A percentile compares a stretch with the other conserved stretches of the same genome.
Evolutionary conservation across 2,329 filamentous ascomycete genomes (phyloP).

Genomic region (Elsinoe batatas): DNA sequence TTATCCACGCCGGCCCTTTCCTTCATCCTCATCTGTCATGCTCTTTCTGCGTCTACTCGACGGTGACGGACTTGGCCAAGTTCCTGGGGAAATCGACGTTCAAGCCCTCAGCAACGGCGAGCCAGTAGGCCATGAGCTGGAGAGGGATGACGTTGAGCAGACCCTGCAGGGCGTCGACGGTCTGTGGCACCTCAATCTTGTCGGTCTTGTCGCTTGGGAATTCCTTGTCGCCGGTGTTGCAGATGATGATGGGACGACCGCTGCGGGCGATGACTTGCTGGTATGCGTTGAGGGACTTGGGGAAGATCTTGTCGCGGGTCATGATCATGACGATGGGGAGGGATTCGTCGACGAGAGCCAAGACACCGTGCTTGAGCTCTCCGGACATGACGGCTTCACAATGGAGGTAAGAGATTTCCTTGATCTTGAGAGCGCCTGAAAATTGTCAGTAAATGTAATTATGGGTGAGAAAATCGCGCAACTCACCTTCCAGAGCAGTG

Average conservation of each 20-base stretch:
- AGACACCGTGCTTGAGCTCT: conserved; percentile 96
- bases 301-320: conserved; percentile 90
- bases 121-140: conserved; percentile 98
- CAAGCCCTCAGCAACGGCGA: conserved; percentile 87
- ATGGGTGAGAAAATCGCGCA: not conserved
- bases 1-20: not conserved
- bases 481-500: conserved; percentile 76
- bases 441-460: conserved; percentile 20
- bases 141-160: conserved; percentile 95
- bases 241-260: conserved; percentile 97
- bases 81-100: conserved; percentile 99
- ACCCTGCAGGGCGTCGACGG: conserved; percentile 89
- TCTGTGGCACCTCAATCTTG: conserved; percentile 95
- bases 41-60: conserved; percentile 56
- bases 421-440: conserved; percentile 85
- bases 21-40: not conserved
- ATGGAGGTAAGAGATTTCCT: conserved; percentile 99
- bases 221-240: conserved; percentile 81
- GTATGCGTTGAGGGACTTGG: conserved; percentile 98
- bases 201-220: conserved; percentile 82
- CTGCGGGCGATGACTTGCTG: conserved; percentile 96
- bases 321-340: conserved; percentile 99
- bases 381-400: conserved; percentile 99
- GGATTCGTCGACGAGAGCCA: conserved; percentile 95
- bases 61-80: conserved; percentile 96